Percentiles rank a stretch among this genome's conserved stretches.
These are phyloP conservation scores for Penicillium sp. DNA, from an alignment of 2,329 filamentous ascomycete genomes.

Conservation along the genomic window DNA sequence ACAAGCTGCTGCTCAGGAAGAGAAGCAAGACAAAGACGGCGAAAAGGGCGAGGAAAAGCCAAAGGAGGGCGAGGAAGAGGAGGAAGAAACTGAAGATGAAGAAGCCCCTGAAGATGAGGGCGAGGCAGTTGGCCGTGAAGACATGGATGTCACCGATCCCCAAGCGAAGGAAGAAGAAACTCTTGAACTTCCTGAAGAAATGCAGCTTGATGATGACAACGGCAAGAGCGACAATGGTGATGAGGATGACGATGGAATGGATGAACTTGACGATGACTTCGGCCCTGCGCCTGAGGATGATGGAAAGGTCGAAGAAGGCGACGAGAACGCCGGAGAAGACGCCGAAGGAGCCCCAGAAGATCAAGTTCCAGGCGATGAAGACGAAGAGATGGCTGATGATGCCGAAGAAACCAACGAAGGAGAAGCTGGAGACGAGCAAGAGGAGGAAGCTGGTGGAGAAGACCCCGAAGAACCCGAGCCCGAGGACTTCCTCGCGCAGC, in stretches of 20 bases:
- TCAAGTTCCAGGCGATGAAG: slow-evolving; percentile 34
- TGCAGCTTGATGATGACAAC: slow-evolving; percentile 74
- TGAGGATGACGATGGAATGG: slow-evolving; percentile 45
- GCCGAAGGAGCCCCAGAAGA: slow-evolving; percentile 32
- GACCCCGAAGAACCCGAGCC: slow-evolving; percentile 57
- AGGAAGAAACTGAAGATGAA: slow-evolving; percentile 62
- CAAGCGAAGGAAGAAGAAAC: slow-evolving; percentile 80
- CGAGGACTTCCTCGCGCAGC: slow-evolving; percentile 47
- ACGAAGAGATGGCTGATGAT: slow-evolving; percentile 45
- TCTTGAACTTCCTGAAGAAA: slow-evolving; percentile 82
- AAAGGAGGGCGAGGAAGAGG: slow-evolving; percentile 55
- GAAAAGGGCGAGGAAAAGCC: slow-evolving; percentile 48
- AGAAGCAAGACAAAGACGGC: slow-evolving; percentile 46
- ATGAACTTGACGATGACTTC: slow-evolving; percentile 48
- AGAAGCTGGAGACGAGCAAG: slow-evolving; percentile 50
- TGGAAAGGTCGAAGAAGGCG: slow-evolving; percentile 32
- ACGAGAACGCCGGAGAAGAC: slow-evolving; percentile 32
- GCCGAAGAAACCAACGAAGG: slow-evolving; percentile 48
- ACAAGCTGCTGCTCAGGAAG: slow-evolving; percentile 59
- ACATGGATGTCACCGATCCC: slow-evolving; percentile 67
- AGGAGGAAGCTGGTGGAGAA: slow-evolving; percentile 38
- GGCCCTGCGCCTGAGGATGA: slow-evolving; percentile 41
- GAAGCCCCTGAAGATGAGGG: slow-evolving; percentile 59
- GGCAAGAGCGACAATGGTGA: slow-evolving; percentile 55
- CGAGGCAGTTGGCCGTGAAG: slow-evolving; percentile 63